Percentiles rank a stretch among this genome's conserved stretches.
Evolutionary conservation across 2,329 filamentous ascomycete genomes (phyloP).

Genomic region (Colletotrichum eremochloae): DNA sequence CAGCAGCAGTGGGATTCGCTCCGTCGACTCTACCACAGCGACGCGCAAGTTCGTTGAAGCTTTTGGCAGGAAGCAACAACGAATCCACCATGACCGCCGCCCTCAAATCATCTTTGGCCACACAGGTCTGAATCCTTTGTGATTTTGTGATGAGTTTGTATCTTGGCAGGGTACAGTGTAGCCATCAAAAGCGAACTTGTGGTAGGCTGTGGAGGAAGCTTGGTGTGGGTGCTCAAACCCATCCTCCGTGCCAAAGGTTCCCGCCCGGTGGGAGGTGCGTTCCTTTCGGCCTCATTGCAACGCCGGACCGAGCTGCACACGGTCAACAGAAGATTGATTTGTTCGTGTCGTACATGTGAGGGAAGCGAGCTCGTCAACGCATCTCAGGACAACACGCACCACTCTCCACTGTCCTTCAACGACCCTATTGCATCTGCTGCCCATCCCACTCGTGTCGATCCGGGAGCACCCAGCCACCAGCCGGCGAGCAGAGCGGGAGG

Average conservation of each 20-base stretch:
- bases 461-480: slow-evolving; percentile 38
- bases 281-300: not conserved
- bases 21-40: not conserved
- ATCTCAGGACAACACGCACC: not conserved
- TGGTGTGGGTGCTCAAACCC: not conserved
- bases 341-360: not conserved
- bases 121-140: not conserved
- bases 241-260: not conserved
- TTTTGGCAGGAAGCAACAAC: not conserved
- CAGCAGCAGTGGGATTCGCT: not conserved
- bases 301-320: not conserved
- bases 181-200: slow-evolving; percentile 6
- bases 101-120: slow-evolving; percentile 8
- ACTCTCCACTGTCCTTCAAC: slow-evolving; percentile 28
- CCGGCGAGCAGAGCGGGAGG: slow-evolving; percentile 13
- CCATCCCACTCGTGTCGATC: slow-evolving; percentile 32
- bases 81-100: slow-evolving; percentile 4
- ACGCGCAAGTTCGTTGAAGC: not conserved
- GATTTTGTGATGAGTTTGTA: slow-evolving; percentile 12
- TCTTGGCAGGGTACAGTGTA: slow-evolving; percentile 4
- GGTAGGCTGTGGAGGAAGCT: slow-evolving; percentile 16
- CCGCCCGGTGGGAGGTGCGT: not conserved
- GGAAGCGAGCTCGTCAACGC: not conserved
- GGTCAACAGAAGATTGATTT: not conserved
- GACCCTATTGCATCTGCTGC: slow-evolving; percentile 28